A percentile compares a stretch with the other conserved stretches of the same genome.
Conservation (phyloP, 257 asterid genomes). For the Rauvolfia tetraphylla region DNA sequence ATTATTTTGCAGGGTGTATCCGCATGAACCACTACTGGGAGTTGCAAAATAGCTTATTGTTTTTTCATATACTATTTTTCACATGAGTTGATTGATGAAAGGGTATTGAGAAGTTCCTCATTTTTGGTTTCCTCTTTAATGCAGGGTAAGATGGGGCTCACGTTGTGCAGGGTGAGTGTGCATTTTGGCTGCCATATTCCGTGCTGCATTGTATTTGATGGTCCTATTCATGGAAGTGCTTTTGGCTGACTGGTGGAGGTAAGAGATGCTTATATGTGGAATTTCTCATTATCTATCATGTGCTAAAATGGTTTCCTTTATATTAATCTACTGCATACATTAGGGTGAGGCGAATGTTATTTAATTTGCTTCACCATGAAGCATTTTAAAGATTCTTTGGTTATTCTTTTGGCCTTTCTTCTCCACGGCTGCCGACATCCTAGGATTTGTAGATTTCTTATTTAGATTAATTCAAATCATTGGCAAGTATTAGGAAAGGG, state of each 20-base stretch:
- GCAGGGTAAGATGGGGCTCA: constrained; percentile 5
- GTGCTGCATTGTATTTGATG: background rate
- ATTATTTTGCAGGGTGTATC: constrained; percentile 62
- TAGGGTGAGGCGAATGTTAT: background rate
- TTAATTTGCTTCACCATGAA: background rate
- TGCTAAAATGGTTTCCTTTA: background rate
- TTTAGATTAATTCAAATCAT: background rate
- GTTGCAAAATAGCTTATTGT: constrained; percentile 36
- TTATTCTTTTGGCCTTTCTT: no score
- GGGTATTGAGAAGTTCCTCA: constrained; percentile 19
- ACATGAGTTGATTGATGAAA: constrained; percentile 6
- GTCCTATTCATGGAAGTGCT: background rate
- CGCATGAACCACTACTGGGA: constrained; percentile 41
- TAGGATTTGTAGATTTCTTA: background rate
- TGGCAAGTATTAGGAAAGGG: background rate
- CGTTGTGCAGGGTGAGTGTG: background rate
- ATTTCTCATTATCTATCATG: background rate
- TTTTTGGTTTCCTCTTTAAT: background rate
- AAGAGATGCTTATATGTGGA: no score
- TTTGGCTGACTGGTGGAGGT: constrained; percentile 2
- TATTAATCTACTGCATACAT: background rate
- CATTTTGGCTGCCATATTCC: background rate
- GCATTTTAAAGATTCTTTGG: background rate
- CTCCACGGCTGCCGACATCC: background rate
- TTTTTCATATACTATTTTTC: constrained; percentile 18